Base-by-base conservation (phyloP, 2,329 filamentous ascomycete genomes). In the Cucurbitaria berberidis region DNA sequence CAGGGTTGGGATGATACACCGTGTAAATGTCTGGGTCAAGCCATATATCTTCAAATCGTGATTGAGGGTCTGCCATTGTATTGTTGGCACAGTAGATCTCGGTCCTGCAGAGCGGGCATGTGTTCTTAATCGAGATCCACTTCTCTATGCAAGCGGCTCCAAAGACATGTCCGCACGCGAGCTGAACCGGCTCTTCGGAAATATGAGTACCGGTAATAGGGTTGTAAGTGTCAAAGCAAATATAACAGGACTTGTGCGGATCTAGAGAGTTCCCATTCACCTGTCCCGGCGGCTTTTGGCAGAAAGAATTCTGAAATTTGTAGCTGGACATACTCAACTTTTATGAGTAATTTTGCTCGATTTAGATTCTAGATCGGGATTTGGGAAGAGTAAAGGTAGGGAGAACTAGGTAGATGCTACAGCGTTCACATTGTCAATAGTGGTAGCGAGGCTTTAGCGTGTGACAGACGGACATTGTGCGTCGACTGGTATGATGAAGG, bases 101-200 rank as follows among this genome's bases (percentile, higher is more conserved):
- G 19, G 34, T 22, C 29, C 59, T 55, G 38, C 61, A 66, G 16
- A 61, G 45, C 8, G 57, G 59, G 35, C 59, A 66, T 24, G 63
- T 59, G 22, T 47, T 50, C 21, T 46, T 55, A 9, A 24, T 35
- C 8, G 19, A 21, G 7, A 35, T 48, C 63, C 57, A 66, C 16
- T 27, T 55, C 13, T 39, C 15, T 18, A 63, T 56, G 44, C 56
- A 63, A 15, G 35, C 46, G 18, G 27, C 34, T n/a, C 61, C 62
- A 48, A 62, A 62, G 35, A 57, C 39, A 51, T 64, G 62, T 9
- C 58, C 46, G 46, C 53, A 63, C 13, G 34, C 27, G 16, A 61
- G 57, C 30, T 58, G 47, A 16, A 56, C 29, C 22, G 55, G 55
- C n/a, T 42, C 21, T 35, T 64, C 57, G 16, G 52, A 30, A 43